These are phyloP conservation scores for Linderniella brevidens DNA, from an alignment of 257 asterid species.

Conservation along the genomic window DNA sequence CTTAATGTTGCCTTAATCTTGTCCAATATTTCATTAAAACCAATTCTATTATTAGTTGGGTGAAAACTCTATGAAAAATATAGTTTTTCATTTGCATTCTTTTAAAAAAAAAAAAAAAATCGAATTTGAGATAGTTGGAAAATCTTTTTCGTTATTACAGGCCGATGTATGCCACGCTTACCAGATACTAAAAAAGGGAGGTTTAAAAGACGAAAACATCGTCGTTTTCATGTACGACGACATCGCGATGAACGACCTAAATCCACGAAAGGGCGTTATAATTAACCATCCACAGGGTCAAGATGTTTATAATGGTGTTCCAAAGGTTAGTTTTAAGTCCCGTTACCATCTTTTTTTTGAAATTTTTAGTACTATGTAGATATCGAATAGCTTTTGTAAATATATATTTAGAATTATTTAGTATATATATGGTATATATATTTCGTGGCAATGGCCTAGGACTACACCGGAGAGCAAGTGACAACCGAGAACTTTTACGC, in stretches of 20 bases:
- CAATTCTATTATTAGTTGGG: too few relatives aligned
- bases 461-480: slow-evolving; percentile 61
- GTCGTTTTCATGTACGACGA: slow-evolving; percentile 92
- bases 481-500: slow-evolving; percentile 49
- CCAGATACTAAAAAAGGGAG: slow-evolving; percentile 78
- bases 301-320: slow-evolving; percentile 79
- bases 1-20: too few relatives aligned
- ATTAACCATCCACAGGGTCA: slow-evolving; percentile 66
- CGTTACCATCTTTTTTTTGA: too few relatives aligned
- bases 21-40: too few relatives aligned
- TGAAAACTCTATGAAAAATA: too few relatives aligned
- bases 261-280: slow-evolving; percentile 66
- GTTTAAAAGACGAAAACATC: slow-evolving; percentile 69
- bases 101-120: not conserved
- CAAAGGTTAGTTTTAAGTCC: slow-evolving; percentile 40
- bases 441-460: slow-evolving; percentile 23
- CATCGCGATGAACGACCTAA: slow-evolving; percentile 40
- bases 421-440: not conserved
- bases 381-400: too few relatives aligned
- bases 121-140: not conserved
- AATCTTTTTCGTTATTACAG: slow-evolving; percentile 12
- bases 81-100: not conserved
- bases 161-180: slow-evolving; percentile 93
- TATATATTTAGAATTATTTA: too few relatives aligned
- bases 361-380: too few relatives aligned